These are phyloP conservation scores for Ceratopteris richardii DNA, from an alignment of 75 land plant species.

Conservation along the genomic window DNA sequence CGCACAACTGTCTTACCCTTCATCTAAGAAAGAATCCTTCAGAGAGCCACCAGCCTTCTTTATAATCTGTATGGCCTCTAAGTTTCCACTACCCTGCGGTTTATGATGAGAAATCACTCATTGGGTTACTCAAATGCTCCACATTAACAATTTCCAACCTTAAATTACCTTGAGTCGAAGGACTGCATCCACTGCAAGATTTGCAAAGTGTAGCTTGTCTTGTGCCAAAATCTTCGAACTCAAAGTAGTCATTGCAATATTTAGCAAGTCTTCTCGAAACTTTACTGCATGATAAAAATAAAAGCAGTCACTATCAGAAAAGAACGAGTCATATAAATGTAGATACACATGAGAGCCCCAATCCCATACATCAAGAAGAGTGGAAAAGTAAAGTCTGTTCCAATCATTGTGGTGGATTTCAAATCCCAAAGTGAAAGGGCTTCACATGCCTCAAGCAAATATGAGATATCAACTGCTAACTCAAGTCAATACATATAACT, in stretches of 20 bases:
- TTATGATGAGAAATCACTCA: background rate
- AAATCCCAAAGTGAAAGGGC: too few relatives aligned
- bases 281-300: slow-evolving; percentile 44
- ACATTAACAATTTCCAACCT: too few relatives aligned
- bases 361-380: too few relatives aligned
- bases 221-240: slow-evolving; percentile 96
- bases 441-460: too few relatives aligned
- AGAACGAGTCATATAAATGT: background rate
- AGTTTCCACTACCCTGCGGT: slow-evolving; percentile 79
- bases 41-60: slow-evolving; percentile 95
- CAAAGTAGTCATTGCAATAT: slow-evolving; percentile 96
- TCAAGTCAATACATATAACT: too few relatives aligned
- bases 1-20: slow-evolving; percentile 75
- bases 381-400: too few relatives aligned
- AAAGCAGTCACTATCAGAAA: too few relatives aligned
- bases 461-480: too few relatives aligned
- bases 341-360: too few relatives aligned
- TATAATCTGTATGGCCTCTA: slow-evolving; percentile 91
- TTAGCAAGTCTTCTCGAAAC: slow-evolving; percentile 70
- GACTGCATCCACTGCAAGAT: slow-evolving; percentile 87
- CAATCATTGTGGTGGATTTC: too few relatives aligned
- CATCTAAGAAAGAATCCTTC: slow-evolving; percentile 91
- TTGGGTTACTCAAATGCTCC: background rate
- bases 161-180: slow-evolving; percentile 65
- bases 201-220: slow-evolving; percentile 89